These are phyloP conservation scores for Hymenoscyphus infarciens DNA, from an alignment of 2,329 filamentous ascomycete species.

Conservation along the genomic window DNA sequence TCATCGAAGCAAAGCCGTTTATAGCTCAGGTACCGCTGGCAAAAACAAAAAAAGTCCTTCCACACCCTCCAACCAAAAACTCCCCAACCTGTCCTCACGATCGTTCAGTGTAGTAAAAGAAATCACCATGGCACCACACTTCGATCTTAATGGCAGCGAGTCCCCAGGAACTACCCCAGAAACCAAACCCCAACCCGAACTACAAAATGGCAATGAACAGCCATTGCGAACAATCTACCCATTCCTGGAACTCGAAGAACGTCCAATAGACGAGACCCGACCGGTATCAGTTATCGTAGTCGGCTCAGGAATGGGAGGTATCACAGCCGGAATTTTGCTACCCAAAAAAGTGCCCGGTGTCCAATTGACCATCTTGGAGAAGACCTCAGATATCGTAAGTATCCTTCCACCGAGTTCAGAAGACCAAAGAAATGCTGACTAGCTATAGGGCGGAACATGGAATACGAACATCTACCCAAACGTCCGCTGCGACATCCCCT, in stretches of 20 bases:
- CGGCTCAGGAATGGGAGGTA: conserved; percentile 60
- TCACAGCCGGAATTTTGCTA: conserved; percentile 62
- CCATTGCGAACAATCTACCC: neutral
- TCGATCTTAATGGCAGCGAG: neutral
- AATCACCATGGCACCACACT: neutral
- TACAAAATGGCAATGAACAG: neutral
- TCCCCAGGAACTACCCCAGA: neutral
- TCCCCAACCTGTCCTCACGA: too few relatives aligned
- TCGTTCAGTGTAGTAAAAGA: neutral
- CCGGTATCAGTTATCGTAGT: conserved; percentile 41
- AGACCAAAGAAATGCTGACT: neutral
- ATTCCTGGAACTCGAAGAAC: conserved; percentile 36
- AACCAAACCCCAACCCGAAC: neutral
- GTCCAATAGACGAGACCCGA: conserved; percentile 28
- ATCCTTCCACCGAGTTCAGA: neutral
- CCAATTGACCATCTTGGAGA: conserved; percentile 46
- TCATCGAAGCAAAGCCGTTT: too few relatives aligned
- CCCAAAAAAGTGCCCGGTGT: conserved; percentile 64
- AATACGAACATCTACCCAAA: conserved; percentile 42
- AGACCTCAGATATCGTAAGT: conserved; percentile 36
- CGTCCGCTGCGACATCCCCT: conserved; percentile 27
- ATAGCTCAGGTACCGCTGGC: too few relatives aligned
- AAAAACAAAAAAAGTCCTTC: too few relatives aligned
- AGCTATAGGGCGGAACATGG: conserved; percentile 42
- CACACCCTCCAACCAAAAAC: too few relatives aligned